Conservation (phyloP, 176 grass and related monocot species). For the Tillandsia fasciculata region DNA sequence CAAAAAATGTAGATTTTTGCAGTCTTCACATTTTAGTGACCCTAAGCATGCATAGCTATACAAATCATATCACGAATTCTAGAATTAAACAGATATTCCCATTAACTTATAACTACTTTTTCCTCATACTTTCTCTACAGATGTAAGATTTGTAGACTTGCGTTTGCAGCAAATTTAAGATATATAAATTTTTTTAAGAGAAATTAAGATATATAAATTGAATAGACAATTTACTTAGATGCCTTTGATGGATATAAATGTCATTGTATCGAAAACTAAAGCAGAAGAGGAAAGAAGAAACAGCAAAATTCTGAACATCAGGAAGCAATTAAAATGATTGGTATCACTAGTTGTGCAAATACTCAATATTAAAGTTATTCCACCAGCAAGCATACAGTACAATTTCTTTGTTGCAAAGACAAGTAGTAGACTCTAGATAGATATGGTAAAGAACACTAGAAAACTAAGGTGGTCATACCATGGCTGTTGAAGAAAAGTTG, state of each 20-base stretch:
- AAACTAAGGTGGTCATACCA: slow-evolving; percentile 35
- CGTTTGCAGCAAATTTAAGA: background rate
- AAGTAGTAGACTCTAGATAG: background rate
- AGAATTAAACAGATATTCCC: too few relatives aligned
- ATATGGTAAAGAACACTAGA: background rate
- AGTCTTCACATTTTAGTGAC: background rate
- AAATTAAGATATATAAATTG: background rate
- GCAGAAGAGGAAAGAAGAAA: background rate
- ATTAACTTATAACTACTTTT: too few relatives aligned
- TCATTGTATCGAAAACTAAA: background rate
- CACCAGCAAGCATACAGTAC: background rate
- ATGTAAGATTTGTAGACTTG: background rate
- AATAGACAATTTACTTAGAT: background rate
- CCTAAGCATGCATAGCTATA: too few relatives aligned
- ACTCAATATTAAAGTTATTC: background rate
- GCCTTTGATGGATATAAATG: background rate
- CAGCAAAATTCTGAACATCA: background rate
- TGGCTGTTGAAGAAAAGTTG: slow-evolving; percentile 81
- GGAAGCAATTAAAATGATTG: background rate
- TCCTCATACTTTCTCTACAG: too few relatives aligned
- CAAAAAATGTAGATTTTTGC: background rate
- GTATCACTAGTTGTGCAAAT: background rate
- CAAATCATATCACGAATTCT: background rate
- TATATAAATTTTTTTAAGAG: background rate
- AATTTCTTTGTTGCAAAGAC: too few relatives aligned